Evolutionary conservation across 148 eudicot genomes (phyloP).

Genomic region (Amaranthus palmeri): DNA sequence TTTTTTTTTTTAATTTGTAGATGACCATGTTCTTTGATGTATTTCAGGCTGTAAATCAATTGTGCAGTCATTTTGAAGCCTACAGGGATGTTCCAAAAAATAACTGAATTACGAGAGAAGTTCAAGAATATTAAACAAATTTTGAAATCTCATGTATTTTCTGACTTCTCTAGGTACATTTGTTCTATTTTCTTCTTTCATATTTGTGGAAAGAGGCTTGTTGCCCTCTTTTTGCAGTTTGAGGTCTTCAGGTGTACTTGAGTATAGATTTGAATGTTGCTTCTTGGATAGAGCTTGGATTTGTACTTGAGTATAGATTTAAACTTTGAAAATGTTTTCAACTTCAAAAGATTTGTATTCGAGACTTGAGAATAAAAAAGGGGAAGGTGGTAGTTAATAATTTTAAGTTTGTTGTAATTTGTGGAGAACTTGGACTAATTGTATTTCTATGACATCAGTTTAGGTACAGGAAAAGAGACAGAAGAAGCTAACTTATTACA

Average conservation of each 20-base stretch:
- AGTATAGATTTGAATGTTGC: neutral
- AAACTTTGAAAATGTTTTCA: neutral
- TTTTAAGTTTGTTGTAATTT: neutral
- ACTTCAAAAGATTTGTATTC: neutral
- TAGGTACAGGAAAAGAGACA: slow-evolving; percentile 95
- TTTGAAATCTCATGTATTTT: slow-evolving; percentile 95
- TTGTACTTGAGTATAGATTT: neutral
- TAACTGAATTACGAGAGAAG: slow-evolving; percentile 91
- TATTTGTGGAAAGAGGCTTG: neutral
- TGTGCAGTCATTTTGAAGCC: slow-evolving; percentile 97
- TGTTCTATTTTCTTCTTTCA: neutral
- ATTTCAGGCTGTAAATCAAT: slow-evolving; percentile 95
- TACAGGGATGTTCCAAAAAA: slow-evolving; percentile 91
- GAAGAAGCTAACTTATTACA: slow-evolving; percentile 87
- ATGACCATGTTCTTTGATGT: slow-evolving; percentile 17
- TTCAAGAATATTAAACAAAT: slow-evolving; percentile 91
- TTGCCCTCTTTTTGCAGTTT: neutral
- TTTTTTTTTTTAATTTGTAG: neutral
- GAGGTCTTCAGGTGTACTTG: neutral
- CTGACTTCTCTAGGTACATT: slow-evolving; percentile 89
- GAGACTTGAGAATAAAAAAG: too few species aligned
- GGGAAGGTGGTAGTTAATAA: neutral
- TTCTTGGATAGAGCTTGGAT: neutral
- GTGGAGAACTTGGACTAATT: neutral
- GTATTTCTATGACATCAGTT: slow-evolving; percentile 43